Base-by-base conservation (phyloP, 352 stramenopile genomes). In the Phytopythium vexans region DNA sequence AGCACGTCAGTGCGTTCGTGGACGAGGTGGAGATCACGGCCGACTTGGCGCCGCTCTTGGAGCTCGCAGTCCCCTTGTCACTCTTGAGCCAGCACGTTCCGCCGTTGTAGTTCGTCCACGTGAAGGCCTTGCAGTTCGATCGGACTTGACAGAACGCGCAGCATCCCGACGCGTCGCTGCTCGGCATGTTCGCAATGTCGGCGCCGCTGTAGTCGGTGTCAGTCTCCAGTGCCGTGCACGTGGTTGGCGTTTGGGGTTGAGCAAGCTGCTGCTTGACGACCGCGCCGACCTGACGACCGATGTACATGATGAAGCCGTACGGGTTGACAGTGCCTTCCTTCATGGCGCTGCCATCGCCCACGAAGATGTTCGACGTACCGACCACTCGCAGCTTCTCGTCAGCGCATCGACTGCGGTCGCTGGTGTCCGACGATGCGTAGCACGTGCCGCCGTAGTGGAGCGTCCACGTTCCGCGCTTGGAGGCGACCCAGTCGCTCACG, bases 261-360 rank as follows among this genome's bases (percentile, higher is more conserved):
- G 21, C 35, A 7, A 41, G 46, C 46, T 42, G 46, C 46, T 40
- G 1, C 46, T 42, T 7, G 6, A 52, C 35, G 33, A 64, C 48
- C 37, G 21, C 38, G 3, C 49, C 61, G 31, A 43, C 51, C 4
- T 79, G 70, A 35, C 64, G 56, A 0, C 71, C 65, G n/a, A 74
- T 72, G 54, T 79, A 75, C 72, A 82, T 82, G 8, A 77, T 56
- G 41, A 82, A 78, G 6, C 49, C 71, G 49, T 72, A 78, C 42
- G 62, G 68, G 55, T 82, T 82, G 38, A 76, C 68, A 2, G 68
- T 78, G 31, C 68, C 68, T 43, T 70, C 65, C 47, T 76, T 76
- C 68, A 82, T 82, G 36, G 71, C 48, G 33, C 66, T 77, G 38
- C 61, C 62, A 35, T 81, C 71, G 33, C 61, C 64, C 40, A 81